Evolutionary conservation across 805 yeast genomes (phyloP), one percentile per base, ranked within the genome.

Genomic region (Barnettozyma pratensis): DNA sequence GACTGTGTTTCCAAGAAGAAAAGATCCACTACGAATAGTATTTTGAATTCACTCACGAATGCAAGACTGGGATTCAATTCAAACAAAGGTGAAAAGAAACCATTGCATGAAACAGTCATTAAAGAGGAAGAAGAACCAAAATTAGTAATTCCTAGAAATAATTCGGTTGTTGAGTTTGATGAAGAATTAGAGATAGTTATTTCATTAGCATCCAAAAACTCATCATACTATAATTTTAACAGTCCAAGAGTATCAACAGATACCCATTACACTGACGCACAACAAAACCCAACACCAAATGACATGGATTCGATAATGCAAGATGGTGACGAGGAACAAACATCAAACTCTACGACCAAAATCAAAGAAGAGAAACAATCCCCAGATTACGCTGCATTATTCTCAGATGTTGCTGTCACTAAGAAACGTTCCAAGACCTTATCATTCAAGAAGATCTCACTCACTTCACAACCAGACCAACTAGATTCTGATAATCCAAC

Each of bases 381-480:
- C 4, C 68, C 68, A 28, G 62, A 64, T 45, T 64, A 62, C 45
- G 66, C 58, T 43, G 68, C 66, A 1, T 47, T 64, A 11, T 64
- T 64, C 42, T 52, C 65, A 2, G 56, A 60, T 44, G 54, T 61
- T 8, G 54, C 46, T 26, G 47, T 54, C 7, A 47, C 52, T 26
- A 61, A 56, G 42, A 53, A 54, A 37, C 49, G 54, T 11, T 50
- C 56, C 14, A 55, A 53, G 38, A 39, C 61, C 1, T 35, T 53
- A 7, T 47, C 56, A 5, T 52, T 55, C 40, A 50, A 47, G 32
- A 51, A 43, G 45, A 48, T 42, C 3, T 42, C 45, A 6, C 31
- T 36, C 9, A 11, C 45, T n/a, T 19, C 29, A 8, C 31, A 39
- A 28, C 37, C 34, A 8, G 34, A 31, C 34, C 34, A 31, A 11